These are phyloP conservation scores for Phyllosticta paracitricarpa DNA, from an alignment of 2,329 filamentous ascomycete species.

Conservation along the genomic window DNA sequence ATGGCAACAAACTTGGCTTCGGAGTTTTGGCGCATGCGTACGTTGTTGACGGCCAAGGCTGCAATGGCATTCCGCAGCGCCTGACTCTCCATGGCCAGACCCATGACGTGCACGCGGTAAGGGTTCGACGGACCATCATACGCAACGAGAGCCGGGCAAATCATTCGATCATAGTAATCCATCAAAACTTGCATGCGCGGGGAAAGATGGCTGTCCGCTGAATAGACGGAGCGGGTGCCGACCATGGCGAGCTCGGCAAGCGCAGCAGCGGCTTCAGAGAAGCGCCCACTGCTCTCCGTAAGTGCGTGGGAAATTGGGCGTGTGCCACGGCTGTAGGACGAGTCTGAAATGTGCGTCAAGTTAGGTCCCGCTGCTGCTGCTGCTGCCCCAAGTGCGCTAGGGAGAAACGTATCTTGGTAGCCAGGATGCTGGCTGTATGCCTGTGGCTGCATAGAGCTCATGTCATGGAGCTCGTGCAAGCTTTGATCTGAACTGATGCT, in stretches of 20 bases:
- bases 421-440: slow-evolving; percentile 23
- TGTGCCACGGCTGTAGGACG: slow-evolving; percentile 21
- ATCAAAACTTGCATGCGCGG: slow-evolving; percentile 79
- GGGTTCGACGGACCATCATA: slow-evolving; percentile 82
- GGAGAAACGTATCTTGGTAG: slow-evolving; percentile 28
- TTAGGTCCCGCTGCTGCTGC: slow-evolving; percentile 5
- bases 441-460: slow-evolving; percentile 23
- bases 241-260: neutral
- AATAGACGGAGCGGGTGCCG: neutral
- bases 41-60: slow-evolving; percentile 77
- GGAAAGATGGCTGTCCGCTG: slow-evolving; percentile 42
- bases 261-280: slow-evolving; percentile 8
- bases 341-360: slow-evolving; percentile 19
- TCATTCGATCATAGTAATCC: slow-evolving; percentile 87
- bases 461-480: slow-evolving; percentile 33
- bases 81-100: slow-evolving; percentile 64
- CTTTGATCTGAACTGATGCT: slow-evolving; percentile 38
- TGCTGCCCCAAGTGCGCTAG: slow-evolving; percentile 4
- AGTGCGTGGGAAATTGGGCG: slow-evolving; percentile 2
- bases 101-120: slow-evolving; percentile 72
- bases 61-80: slow-evolving; percentile 90
- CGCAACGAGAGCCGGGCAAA: slow-evolving; percentile 84
- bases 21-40: slow-evolving; percentile 71
- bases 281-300: slow-evolving; percentile 10
- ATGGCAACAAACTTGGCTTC: slow-evolving; percentile 29